phyloP scores from a whole-genome alignment of 768 basidiomycete genomes.

The Boletellus ananas region DNA sequence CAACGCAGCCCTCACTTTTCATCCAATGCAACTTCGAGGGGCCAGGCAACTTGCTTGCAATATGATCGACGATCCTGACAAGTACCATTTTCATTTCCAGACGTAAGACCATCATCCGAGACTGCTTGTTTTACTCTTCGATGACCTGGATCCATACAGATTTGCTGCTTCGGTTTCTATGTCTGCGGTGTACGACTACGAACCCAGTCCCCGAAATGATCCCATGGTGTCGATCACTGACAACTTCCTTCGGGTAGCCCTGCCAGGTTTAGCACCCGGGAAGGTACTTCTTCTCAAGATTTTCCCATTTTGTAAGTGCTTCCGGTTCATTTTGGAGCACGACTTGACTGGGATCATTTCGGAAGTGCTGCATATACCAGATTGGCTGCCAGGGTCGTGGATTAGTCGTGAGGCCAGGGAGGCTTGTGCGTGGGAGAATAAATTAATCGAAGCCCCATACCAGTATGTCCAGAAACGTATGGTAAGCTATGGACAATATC shows the following conservation, averaged over 20 bases:
- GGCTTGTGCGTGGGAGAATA: no score
- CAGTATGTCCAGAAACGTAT: no score
- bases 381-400: constrained; percentile 42
- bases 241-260: background rate
- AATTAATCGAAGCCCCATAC: no score
- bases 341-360: background rate
- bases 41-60: background rate
- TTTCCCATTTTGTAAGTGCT: no score
- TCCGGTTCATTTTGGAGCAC: background rate
- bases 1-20: background rate
- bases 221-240: constrained; percentile 7
- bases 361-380: constrained; percentile 13
- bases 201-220: constrained; percentile 6
- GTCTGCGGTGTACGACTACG: constrained; percentile 13
- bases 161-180: constrained; percentile 30
- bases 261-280: background rate
- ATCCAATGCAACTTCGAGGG: background rate
- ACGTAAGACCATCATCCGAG: background rate
- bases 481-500: no score
- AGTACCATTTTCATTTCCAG: background rate
- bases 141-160: constrained; percentile 7
- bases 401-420: no score
- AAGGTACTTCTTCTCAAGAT: background rate
- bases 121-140: no score
- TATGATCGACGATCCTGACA: background rate